phyloP scores from a whole-genome alignment of 495 filamentous ascomycete species.

The Penicillium paradoxum region DNA sequence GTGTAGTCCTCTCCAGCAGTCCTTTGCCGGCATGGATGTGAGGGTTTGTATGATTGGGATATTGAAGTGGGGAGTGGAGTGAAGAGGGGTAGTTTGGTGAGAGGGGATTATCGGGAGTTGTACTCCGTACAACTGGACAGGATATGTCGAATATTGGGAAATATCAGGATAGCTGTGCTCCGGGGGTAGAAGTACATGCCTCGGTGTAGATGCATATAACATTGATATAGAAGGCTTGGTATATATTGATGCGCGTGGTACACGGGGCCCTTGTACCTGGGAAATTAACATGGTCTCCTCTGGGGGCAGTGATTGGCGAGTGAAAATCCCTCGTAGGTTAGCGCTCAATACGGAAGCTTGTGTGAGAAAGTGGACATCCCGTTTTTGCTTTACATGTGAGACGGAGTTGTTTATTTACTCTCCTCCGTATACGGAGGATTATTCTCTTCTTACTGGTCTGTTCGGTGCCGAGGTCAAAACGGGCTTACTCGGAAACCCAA shows the following conservation, averaged over 20 bases:
- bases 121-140: background rate
- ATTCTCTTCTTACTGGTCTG: background rate
- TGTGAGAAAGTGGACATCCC: slow-evolving; percentile 1
- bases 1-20: too few relatives aligned
- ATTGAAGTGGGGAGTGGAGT: background rate
- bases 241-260: background rate
- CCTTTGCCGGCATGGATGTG: background rate
- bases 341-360: slow-evolving; percentile 3
- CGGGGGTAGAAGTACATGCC: background rate
- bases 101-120: background rate
- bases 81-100: background rate
- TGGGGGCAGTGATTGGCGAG: slow-evolving; percentile 14
- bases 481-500: background rate
- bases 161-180: background rate
- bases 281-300: slow-evolving; percentile 2
- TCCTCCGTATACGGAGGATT: too few relatives aligned
- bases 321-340: slow-evolving; percentile 31
- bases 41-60: background rate
- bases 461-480: slow-evolving; percentile 4
- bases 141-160: background rate
- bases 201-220: background rate
- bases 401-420: background rate
- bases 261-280: background rate
- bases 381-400: background rate
- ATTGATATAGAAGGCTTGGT: background rate